Evolutionary conservation across 768 basidiomycete genomes (phyloP).

Genomic region (Lentinula sp.): DNA sequence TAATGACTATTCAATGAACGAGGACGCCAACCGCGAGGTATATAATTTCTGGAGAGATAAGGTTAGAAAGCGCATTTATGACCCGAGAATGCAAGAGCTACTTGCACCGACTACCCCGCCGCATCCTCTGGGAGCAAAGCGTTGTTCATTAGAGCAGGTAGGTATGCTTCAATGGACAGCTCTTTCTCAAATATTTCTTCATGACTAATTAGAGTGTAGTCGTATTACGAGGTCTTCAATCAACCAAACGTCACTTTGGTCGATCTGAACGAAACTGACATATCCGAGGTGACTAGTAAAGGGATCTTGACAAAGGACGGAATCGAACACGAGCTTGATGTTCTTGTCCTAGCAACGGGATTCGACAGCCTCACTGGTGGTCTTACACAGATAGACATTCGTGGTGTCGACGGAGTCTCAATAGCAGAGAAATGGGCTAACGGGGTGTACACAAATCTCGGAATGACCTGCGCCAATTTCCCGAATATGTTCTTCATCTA

Average conservation of each 20-base stretch:
- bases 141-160: slow-evolving; percentile 2
- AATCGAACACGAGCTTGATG: slow-evolving; percentile 11
- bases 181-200: not conserved
- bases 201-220: not conserved
- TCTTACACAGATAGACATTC: slow-evolving; percentile 13
- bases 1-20: not conserved
- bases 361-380: slow-evolving; percentile 11
- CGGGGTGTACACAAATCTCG: slow-evolving; percentile 12
- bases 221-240: slow-evolving; percentile 8
- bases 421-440: slow-evolving; percentile 13
- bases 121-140: slow-evolving; percentile 4
- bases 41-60: slow-evolving; percentile 7
- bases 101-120: not conserved
- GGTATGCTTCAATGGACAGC: not conserved
- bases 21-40: slow-evolving; percentile 1
- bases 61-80: not conserved
- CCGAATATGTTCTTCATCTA: slow-evolving; percentile 14
- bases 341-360: slow-evolving; percentile 13
- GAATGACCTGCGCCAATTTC: slow-evolving; percentile 10
- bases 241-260: slow-evolving; percentile 12
- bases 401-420: slow-evolving; percentile 9
- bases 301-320: slow-evolving; percentile 10
- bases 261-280: slow-evolving; percentile 10
- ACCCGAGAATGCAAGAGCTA: not conserved
- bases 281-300: slow-evolving; percentile 10